phyloP scores from a whole-genome alignment of 805 yeast genomes.

The Myxozyma neotropica region DNA sequence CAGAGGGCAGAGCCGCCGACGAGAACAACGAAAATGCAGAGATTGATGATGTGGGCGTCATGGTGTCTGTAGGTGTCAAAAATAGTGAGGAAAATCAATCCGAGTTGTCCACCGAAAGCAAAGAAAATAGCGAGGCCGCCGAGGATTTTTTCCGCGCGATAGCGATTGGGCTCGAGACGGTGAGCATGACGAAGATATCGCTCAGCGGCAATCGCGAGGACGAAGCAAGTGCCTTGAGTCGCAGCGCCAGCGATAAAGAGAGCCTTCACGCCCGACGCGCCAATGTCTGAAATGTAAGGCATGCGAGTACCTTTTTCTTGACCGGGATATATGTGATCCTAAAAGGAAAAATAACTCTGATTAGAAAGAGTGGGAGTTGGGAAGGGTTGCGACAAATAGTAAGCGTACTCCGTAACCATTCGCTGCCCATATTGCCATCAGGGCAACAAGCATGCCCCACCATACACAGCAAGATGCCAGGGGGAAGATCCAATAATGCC shows the following conservation, averaged over 20 bases:
- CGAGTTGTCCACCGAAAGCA: conserved; percentile 66
- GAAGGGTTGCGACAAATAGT: background rate
- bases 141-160: conserved; percentile 48
- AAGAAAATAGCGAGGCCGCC: conserved; percentile 50
- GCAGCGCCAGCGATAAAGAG: conserved; percentile 78
- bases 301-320: conserved; percentile 49
- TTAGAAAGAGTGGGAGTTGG: background rate
- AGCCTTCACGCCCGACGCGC: conserved; percentile 84
- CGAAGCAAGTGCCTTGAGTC: conserved; percentile 74
- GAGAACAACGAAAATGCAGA: conserved; percentile 69
- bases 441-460: conserved; percentile 89
- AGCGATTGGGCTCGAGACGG: conserved; percentile 57
- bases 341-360: background rate
- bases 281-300: conserved; percentile 76
- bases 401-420: conserved; percentile 56
- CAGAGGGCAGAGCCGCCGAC: conserved; percentile 57
- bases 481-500: conserved; percentile 56
- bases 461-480: conserved; percentile 67
- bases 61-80: conserved; percentile 65
- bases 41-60: conserved; percentile 61
- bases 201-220: conserved; percentile 65
- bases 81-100: conserved; percentile 71
- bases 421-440: conserved; percentile 74
- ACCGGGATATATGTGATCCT: conserved; percentile 36
- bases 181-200: conserved; percentile 59